These are phyloP conservation scores for Oidiodendron maius DNA, from an alignment of 495 filamentous ascomycete species.

Conservation along the genomic window DNA sequence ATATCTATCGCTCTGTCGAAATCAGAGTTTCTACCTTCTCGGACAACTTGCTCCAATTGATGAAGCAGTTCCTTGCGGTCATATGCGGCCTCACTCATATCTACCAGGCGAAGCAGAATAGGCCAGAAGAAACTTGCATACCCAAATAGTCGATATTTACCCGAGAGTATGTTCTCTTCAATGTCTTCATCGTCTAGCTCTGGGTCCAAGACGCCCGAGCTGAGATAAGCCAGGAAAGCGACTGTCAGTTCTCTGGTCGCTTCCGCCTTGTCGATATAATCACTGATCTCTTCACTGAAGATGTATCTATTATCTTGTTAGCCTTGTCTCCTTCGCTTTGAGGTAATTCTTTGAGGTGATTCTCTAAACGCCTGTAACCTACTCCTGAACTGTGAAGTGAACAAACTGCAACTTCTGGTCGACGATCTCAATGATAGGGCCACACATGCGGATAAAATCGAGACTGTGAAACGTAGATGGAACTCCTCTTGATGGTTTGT, in stretches of 20 bases:
- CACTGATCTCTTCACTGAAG: slow-evolving; percentile 14
- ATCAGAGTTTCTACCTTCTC: too few species aligned
- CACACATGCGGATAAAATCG: slow-evolving; percentile 15
- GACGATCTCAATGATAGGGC: slow-evolving; percentile 24
- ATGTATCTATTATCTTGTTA: slow-evolving; percentile 18
- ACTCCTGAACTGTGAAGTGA: slow-evolving; percentile 30
- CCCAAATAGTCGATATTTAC: slow-evolving; percentile 16
- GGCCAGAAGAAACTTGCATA: slow-evolving; percentile 15
- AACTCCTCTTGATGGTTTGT: slow-evolving; percentile 1
- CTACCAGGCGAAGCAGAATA: slow-evolving; percentile 8
- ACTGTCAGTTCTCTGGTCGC: not conserved
- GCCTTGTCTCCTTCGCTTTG: slow-evolving; percentile 1
- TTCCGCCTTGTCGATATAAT: slow-evolving; percentile 6
- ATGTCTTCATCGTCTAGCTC: not conserved
- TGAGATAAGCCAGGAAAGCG: not conserved
- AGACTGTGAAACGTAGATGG: slow-evolving; percentile 12
- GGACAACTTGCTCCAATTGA: too few species aligned
- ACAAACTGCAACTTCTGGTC: slow-evolving; percentile 27
- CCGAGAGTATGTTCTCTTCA: slow-evolving; percentile 2
- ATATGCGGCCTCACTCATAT: too few species aligned
- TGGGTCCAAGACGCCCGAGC: not conserved
- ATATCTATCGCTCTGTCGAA: too few species aligned
- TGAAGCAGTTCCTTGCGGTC: too few species aligned
- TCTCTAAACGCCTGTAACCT: slow-evolving; percentile 8
- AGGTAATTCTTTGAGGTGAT: too few species aligned